Evolutionary conservation across 257 asterid genomes (phyloP), one percentile per base, ranked within the genome.

Genomic region (Penstemon barbatus): DNA sequence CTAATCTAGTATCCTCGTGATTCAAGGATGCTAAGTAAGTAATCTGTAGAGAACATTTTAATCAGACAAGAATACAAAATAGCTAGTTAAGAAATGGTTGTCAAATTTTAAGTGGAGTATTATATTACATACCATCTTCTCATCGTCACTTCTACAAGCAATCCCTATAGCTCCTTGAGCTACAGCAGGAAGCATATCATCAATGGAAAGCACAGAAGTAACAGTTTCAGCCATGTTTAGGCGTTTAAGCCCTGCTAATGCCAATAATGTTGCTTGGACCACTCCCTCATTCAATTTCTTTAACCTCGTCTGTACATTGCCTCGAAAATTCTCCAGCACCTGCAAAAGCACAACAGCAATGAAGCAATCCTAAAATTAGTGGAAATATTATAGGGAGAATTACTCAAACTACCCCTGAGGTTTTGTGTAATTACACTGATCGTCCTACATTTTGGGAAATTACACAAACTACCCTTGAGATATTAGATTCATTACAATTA

Each of bases 81-180:
- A 52, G 50, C 59, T 39, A 51, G 41, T 39, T 9, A 66, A 33
- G n/a, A 46, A 41, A 59, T 53, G 48, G 60, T 8, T 13, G 60
- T 6, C 7, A 2, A 25, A 25, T 25, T 42, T 38, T 37, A 39
- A 12, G 7, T 11, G 18, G 12, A 55, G 69, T 44, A 25, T 42
- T 71, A 49, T 40, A 50, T 7, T 40, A 42, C 71, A 42, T 84
- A 89, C 98, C 98, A 92, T 92, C 66, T 78, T 87, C 48, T 92
- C 95, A 41, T 92, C 97, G 64, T 86, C 90, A 45, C 76, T 77
- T 76, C 96, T 83, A 64, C 98, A 89, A 0, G 98, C 97, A 68
- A 92, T 92, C 25, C 98, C 97, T 40, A 92, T 89, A 66, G 96
- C 98, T 62, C 97, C 98, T 68, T 92, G 97, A 70, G 98, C 98